A percentile compares a stretch with the other conserved stretches of the same genome.
Conservation (phyloP, 2,329 filamentous ascomycete species). For the Arachnopeziza araneosa region DNA sequence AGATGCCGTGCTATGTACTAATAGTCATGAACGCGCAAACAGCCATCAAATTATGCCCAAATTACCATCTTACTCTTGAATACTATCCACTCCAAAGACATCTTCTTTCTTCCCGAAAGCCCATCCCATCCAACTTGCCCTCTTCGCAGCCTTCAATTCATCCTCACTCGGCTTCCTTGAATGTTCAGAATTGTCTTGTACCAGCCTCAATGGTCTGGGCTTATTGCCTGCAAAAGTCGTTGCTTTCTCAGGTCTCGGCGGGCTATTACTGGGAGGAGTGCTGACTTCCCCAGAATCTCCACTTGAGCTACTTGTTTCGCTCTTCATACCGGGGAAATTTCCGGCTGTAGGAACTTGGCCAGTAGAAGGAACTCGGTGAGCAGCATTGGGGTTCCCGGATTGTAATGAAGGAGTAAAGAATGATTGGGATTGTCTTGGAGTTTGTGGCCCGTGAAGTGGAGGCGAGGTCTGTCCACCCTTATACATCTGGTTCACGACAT, state of each 20-base stretch:
- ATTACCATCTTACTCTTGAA: not conserved
- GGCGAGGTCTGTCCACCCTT: slow-evolving; percentile 60
- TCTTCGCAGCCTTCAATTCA: slow-evolving; percentile 44
- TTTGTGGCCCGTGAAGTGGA: slow-evolving; percentile 43
- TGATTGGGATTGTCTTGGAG: slow-evolving; percentile 55
- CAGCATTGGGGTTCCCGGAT: slow-evolving; percentile 47
- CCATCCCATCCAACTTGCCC: slow-evolving; percentile 63
- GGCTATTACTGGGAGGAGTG: slow-evolving; percentile 46
- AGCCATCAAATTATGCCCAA: not conserved
- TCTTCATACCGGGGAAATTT: slow-evolving; percentile 62
- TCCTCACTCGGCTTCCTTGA: slow-evolving; percentile 32
- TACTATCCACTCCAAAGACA: not conserved
- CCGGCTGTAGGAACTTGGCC: slow-evolving; percentile 44
- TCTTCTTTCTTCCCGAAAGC: slow-evolving; percentile 33
- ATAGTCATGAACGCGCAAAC: not conserved
- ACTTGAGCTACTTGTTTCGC: slow-evolving; percentile 48
- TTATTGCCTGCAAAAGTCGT: slow-evolving; percentile 63
- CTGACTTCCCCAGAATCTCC: slow-evolving; percentile 57
- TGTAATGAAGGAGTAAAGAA: slow-evolving; percentile 53
- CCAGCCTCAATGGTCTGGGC: slow-evolving; percentile 77
- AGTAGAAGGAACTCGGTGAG: slow-evolving; percentile 46
- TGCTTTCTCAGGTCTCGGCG: slow-evolving; percentile 48
- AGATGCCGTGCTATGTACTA: not conserved
- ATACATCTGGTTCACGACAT: slow-evolving; percentile 86
- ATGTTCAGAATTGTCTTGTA: slow-evolving; percentile 65